Evolutionary conservation across 2,329 filamentous ascomycete genomes (phyloP).

Genomic region (Sporothrix mexicana): DNA sequence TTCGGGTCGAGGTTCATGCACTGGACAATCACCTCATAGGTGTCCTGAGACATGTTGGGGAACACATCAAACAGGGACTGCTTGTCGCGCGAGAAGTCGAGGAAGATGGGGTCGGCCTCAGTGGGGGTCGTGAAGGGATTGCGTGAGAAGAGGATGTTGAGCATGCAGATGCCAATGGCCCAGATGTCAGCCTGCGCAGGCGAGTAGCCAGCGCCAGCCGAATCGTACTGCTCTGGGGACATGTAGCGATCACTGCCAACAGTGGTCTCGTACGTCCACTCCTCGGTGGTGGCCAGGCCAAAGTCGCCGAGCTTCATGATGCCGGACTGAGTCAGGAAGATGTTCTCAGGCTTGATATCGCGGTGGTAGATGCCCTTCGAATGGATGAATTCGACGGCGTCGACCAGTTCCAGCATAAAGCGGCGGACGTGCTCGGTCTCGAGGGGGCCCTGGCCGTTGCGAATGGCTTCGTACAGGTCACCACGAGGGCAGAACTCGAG

Average conservation of each 20-base stretch:
- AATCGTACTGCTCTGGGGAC: constrained; percentile 97
- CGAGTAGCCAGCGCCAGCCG: constrained; percentile 83
- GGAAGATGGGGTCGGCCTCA: constrained; percentile 87
- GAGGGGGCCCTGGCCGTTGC: constrained; percentile 81
- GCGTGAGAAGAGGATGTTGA: constrained; percentile 95
- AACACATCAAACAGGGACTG: constrained; percentile 98
- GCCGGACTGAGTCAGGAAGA: constrained; percentile 86
- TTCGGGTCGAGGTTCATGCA: constrained; percentile 90
- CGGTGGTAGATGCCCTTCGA: constrained; percentile 90
- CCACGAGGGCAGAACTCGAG: constrained; percentile 95
- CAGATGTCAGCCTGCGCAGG: constrained; percentile 94
- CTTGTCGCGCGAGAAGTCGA: constrained; percentile 91
- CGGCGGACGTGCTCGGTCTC: constrained; percentile 96
- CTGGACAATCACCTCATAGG: constrained; percentile 89
- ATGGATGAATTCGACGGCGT: constrained; percentile 89
- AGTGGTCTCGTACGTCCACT: constrained; percentile 89
- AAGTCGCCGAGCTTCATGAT: constrained; percentile 97
- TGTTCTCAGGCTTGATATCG: constrained; percentile 99
- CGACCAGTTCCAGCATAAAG: constrained; percentile 94
- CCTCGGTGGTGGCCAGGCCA: constrained; percentile 85
- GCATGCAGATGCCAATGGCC: constrained; percentile 94
- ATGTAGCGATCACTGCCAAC: constrained; percentile 99
- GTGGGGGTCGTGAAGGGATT: constrained; percentile 95
- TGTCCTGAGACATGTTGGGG: constrained; percentile 97
- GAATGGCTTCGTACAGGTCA: constrained; percentile 96